Percentiles rank a stretch among this genome's conserved stretches.
phyloP scores from a whole-genome alignment of 108 stramenopile species.

The Fistulifera solaris region DNA sequence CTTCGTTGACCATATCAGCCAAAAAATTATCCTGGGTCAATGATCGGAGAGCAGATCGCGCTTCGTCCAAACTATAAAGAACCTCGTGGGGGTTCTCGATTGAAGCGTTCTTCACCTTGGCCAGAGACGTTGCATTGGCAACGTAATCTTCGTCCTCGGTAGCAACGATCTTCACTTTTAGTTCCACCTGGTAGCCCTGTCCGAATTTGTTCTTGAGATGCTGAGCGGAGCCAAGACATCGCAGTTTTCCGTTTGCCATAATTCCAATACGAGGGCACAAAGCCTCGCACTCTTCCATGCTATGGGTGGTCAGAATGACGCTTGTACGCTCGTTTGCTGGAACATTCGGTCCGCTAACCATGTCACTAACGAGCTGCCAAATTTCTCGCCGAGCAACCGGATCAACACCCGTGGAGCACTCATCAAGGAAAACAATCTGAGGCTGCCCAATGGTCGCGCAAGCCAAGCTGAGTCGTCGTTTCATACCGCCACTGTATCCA shows the following conservation, averaged over 20 bases:
- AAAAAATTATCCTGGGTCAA: slow-evolving; percentile 47
- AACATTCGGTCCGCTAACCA: slow-evolving; percentile 50
- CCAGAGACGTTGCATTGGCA: slow-evolving; percentile 8
- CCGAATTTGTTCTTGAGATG: slow-evolving; percentile 80
- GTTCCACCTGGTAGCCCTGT: slow-evolving; percentile 71
- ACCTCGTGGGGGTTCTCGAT: slow-evolving; percentile 21
- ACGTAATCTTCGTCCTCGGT: slow-evolving; percentile 32
- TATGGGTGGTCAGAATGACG: slow-evolving; percentile 80
- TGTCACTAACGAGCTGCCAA: slow-evolving; percentile 70
- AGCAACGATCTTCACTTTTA: slow-evolving; percentile 46
- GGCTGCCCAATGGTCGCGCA: slow-evolving; percentile 81
- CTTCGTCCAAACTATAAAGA: slow-evolving; percentile 43
- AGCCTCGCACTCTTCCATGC: slow-evolving; percentile 92
- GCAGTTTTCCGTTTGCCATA: slow-evolving; percentile 86
- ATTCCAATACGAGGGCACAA: slow-evolving; percentile 95
- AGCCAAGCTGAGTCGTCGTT: slow-evolving; percentile 76
- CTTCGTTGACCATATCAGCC: slow-evolving; percentile 22
- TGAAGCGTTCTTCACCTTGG: slow-evolving; percentile 3
- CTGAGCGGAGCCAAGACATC: slow-evolving; percentile 86
- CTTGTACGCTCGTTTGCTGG: slow-evolving; percentile 43
- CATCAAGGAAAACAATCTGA: slow-evolving; percentile 72
- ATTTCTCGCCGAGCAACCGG: slow-evolving; percentile 77
- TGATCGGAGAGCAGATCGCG: slow-evolving; percentile 13
- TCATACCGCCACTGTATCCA: slow-evolving; percentile 84
- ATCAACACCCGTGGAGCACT: slow-evolving; percentile 66